Conservation (phyloP, 2,329 filamentous ascomycete species). For the Parafenestella ontariensis region DNA sequence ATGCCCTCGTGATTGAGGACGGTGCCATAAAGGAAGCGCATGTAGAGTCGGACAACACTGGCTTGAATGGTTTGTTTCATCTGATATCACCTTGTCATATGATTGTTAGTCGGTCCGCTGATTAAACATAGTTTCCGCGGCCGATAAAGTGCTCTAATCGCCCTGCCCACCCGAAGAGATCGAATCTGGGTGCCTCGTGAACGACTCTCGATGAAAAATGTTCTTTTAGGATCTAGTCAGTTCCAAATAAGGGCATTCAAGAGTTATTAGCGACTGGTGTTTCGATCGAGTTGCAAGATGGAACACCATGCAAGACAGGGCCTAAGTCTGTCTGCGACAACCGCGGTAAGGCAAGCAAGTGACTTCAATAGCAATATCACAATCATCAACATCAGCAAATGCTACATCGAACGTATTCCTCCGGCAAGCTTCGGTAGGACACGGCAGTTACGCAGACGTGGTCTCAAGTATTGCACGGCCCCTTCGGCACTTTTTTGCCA, state of each 20-base stretch:
- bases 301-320: not conserved
- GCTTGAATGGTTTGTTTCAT: conserved; percentile 70
- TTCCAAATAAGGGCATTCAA: not conserved
- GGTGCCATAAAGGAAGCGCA: conserved; percentile 83
- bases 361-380: not conserved
- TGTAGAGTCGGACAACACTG: conserved; percentile 89
- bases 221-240: not conserved
- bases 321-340: not conserved
- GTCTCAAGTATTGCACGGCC: not conserved
- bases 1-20: conserved; percentile 81
- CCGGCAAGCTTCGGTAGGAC: not conserved
- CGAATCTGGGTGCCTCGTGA: not conserved
- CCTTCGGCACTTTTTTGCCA: no score
- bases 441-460: not conserved
- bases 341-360: not conserved
- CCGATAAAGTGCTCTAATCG: conserved; percentile 38
- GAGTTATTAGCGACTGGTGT: not conserved
- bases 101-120: conserved; percentile 1
- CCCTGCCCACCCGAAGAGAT: not conserved
- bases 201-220: not conserved
- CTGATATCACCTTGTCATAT: not conserved
- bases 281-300: not conserved
- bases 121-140: conserved; percentile 37
- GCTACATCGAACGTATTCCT: not conserved
- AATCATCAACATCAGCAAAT: not conserved